Percentiles rank a stretch among this genome's conserved stretches.
Conservation (phyloP, 2,329 filamentous ascomycete species). For the Mycosphaerella arachidis region DNA sequence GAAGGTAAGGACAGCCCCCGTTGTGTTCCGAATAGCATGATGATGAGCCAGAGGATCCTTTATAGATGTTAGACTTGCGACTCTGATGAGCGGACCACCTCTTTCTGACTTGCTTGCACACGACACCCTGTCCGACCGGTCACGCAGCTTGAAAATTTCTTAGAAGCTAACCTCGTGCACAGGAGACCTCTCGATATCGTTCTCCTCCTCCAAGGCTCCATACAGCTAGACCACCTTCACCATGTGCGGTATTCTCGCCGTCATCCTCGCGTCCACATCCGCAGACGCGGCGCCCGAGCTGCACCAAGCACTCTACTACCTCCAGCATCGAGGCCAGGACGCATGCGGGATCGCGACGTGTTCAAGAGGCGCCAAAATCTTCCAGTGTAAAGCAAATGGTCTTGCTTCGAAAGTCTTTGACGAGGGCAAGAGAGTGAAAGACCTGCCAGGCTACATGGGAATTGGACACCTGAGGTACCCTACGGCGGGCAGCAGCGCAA, state of each 20-base stretch:
- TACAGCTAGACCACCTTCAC: conserved; percentile 21
- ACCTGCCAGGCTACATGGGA: conserved; percentile 81
- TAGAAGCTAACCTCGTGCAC: conserved; percentile 4
- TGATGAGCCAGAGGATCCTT: conserved; percentile 17
- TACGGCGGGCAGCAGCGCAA: conserved; percentile 77
- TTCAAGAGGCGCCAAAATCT: conserved; percentile 72
- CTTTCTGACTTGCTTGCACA: conserved; percentile 10
- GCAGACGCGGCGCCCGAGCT: conserved; percentile 36
- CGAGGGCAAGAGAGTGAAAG: conserved; percentile 67
- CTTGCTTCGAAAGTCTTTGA: conserved; percentile 82
- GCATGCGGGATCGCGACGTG: conserved; percentile 77
- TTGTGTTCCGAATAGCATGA: not conserved
- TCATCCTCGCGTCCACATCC: conserved; percentile 43
- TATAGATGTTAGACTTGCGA: conserved; percentile 25
- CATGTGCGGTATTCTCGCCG: conserved; percentile 51
- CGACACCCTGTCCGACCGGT: not conserved
- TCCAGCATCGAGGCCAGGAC: conserved; percentile 71
- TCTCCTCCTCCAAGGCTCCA: not conserved
- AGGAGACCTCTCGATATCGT: not conserved
- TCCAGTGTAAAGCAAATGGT: conserved; percentile 85
- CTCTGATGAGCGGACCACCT: conserved; percentile 15
- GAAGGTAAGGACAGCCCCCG: not conserved
- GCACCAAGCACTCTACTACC: conserved; percentile 37
- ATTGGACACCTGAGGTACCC: conserved; percentile 84
- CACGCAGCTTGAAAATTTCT: not conserved